These are phyloP conservation scores for Phytophthora colocasiae DNA, from an alignment of 352 stramenopile genomes.

Conservation along the genomic window DNA sequence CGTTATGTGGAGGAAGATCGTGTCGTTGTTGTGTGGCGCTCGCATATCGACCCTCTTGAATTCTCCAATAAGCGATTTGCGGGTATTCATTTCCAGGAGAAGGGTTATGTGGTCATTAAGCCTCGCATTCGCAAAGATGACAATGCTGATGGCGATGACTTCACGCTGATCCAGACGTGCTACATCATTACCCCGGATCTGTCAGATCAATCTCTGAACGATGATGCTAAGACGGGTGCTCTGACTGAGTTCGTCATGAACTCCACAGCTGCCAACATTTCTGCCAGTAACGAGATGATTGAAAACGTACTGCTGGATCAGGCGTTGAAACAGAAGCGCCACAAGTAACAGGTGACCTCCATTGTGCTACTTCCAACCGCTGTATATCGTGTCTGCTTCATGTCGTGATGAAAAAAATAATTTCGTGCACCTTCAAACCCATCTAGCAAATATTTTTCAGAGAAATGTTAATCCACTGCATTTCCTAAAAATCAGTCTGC, in stretches of 20 bases:
- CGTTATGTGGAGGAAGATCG: conserved; percentile 49
- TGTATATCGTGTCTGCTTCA: background rate
- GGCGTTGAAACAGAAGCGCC: conserved; percentile 22
- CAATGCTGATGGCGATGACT: conserved; percentile 29
- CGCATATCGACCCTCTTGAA: conserved; percentile 58
- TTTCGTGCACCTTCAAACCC: too few species aligned
- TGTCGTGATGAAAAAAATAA: background rate
- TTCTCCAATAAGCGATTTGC: conserved; percentile 50
- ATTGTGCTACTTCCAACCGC: too few species aligned
- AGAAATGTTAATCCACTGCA: too few species aligned
- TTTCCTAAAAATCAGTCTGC: too few species aligned
- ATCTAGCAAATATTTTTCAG: too few species aligned
- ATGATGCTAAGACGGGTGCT: conserved; percentile 35
- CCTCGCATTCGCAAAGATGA: conserved; percentile 17
- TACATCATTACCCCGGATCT: conserved; percentile 50
- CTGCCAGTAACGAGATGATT: conserved; percentile 44
- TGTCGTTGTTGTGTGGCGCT: conserved; percentile 65
- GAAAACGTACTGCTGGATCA: conserved; percentile 48
- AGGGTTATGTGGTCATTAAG: conserved; percentile 45
- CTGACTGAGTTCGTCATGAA: conserved; percentile 45
- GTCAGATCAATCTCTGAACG: conserved; percentile 34
- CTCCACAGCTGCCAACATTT: conserved; percentile 40
- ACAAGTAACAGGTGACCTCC: background rate
- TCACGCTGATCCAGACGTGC: conserved; percentile 44
- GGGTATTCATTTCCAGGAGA: conserved; percentile 47